phyloP scores from a whole-genome alignment of 148 eudicot genomes.

The Cornus controversa region DNA sequence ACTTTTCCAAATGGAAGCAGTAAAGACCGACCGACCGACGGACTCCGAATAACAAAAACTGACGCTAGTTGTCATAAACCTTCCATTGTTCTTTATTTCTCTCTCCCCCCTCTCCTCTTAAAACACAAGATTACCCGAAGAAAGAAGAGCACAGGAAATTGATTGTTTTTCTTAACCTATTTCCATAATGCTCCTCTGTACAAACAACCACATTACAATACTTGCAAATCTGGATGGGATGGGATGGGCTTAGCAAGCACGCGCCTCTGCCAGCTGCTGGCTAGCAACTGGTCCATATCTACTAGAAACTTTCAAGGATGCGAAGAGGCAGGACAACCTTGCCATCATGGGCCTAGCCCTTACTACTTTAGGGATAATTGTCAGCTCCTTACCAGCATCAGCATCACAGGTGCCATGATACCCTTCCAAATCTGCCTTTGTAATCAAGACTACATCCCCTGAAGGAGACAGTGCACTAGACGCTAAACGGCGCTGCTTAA shows the following conservation, averaged over 20 bases:
- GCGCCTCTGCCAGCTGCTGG: slow-evolving; percentile 47
- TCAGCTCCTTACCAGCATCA: slow-evolving; percentile 27
- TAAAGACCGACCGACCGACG: neutral
- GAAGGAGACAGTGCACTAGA: slow-evolving; percentile 26
- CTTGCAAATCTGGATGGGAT: no score
- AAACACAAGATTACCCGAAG: slow-evolving; percentile 15
- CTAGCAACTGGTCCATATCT: slow-evolving; percentile 34
- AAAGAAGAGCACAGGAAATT: slow-evolving; percentile 16
- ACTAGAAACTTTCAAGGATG: slow-evolving; percentile 45
- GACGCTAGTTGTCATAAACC: slow-evolving; percentile 11
- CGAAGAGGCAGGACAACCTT: slow-evolving; percentile 50
- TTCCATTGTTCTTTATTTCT: slow-evolving; percentile 7
- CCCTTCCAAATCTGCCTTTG: slow-evolving; percentile 61
- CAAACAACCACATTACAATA: neutral
- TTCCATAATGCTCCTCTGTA: slow-evolving; percentile 8
- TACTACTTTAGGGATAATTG: slow-evolving; percentile 24
- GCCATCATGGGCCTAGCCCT: slow-evolving; percentile 48
- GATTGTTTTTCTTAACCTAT: slow-evolving; percentile 3
- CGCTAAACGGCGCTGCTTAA: slow-evolving; percentile 35
- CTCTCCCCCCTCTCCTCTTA: slow-evolving; percentile 1
- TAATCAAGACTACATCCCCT: slow-evolving; percentile 47
- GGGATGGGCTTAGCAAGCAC: slow-evolving; percentile 41
- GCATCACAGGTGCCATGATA: slow-evolving; percentile 36
- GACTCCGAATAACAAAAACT: slow-evolving; percentile 7
- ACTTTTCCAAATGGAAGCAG: neutral